phyloP scores from a whole-genome alignment of 2,329 filamentous ascomycete genomes.

The Fusarium sp. region DNA sequence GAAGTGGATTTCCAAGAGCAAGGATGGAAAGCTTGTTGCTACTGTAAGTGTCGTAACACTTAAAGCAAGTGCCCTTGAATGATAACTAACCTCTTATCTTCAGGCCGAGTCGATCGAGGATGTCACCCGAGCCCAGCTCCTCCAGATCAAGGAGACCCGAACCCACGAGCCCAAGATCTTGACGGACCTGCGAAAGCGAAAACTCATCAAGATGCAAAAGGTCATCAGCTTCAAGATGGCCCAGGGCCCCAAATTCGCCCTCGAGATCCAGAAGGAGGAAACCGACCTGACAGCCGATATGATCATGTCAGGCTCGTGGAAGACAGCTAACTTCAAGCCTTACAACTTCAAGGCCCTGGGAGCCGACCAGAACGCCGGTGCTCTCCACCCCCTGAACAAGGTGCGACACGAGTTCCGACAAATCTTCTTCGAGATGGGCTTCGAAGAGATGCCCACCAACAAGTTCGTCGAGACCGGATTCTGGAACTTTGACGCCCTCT shows the following conservation, averaged over 20 bases:
- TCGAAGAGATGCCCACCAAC: constrained; percentile 97
- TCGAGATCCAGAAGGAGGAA: constrained; percentile 91
- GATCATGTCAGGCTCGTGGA: constrained; percentile 89
- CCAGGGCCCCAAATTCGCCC: constrained; percentile 90
- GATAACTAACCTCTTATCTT: constrained; percentile 11
- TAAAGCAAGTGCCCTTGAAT: background rate
- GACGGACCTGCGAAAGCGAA: constrained; percentile 89
- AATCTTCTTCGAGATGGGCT: constrained; percentile 99
- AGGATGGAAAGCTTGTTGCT: constrained; percentile 67
- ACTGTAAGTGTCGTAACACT: constrained; percentile 54
- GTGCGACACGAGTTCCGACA: constrained; percentile 95
- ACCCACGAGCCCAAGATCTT: constrained; percentile 82
- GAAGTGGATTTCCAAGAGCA: constrained; percentile 76
- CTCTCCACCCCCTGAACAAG: constrained; percentile 84
- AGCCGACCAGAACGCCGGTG: constrained; percentile 70
- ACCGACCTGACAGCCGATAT: constrained; percentile 96
- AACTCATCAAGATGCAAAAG: constrained; percentile 87
- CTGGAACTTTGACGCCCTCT: constrained; percentile 99
- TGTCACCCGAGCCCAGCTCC: constrained; percentile 79
- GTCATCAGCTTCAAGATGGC: constrained; percentile 84
- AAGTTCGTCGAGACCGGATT: constrained; percentile 96
- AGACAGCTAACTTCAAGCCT: constrained; percentile 89
- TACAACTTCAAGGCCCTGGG: constrained; percentile 81
- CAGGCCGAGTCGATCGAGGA: constrained; percentile 82
- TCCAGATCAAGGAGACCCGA: constrained; percentile 76